Conservation (phyloP, 306 rosid species). For the Prunus mira region DNA sequence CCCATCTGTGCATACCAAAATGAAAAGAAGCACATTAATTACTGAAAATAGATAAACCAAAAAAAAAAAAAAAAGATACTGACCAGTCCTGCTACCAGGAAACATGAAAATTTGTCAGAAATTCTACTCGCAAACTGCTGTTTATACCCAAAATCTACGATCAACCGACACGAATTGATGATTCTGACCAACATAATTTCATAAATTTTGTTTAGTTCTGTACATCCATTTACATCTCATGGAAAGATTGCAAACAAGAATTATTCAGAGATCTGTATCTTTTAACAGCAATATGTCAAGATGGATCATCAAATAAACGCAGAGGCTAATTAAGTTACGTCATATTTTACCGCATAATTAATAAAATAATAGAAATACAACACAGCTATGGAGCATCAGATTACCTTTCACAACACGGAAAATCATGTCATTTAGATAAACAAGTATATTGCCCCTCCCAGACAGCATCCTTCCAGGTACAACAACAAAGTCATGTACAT, state of each 20-base stretch:
- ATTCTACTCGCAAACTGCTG: neutral
- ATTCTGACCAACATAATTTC: neutral
- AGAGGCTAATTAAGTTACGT: neutral
- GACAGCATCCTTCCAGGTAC: conserved; percentile 73
- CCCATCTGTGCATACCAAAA: conserved; percentile 52
- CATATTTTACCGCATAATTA: neutral
- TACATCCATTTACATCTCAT: neutral
- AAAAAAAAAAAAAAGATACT: neutral
- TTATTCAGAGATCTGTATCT: neutral
- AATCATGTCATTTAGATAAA: conserved; percentile 71
- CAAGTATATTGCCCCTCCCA: conserved; percentile 66
- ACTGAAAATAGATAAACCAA: conserved; percentile 15
- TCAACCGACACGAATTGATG: neutral
- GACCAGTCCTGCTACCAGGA: too few species aligned
- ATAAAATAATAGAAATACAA: conserved; percentile 8
- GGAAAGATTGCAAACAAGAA: neutral
- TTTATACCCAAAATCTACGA: neutral
- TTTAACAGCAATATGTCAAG: neutral
- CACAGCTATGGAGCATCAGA: conserved; percentile 10
- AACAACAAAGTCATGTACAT: conserved; percentile 52
- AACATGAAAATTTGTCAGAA: neutral
- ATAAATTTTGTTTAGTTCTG: neutral
- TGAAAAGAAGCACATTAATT: conserved; percentile 3
- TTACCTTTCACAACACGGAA: conserved; percentile 65
- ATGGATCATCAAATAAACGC: neutral